Base-by-base conservation (phyloP, 768 basidiomycete species). In the Auricularia sp. region DNA sequence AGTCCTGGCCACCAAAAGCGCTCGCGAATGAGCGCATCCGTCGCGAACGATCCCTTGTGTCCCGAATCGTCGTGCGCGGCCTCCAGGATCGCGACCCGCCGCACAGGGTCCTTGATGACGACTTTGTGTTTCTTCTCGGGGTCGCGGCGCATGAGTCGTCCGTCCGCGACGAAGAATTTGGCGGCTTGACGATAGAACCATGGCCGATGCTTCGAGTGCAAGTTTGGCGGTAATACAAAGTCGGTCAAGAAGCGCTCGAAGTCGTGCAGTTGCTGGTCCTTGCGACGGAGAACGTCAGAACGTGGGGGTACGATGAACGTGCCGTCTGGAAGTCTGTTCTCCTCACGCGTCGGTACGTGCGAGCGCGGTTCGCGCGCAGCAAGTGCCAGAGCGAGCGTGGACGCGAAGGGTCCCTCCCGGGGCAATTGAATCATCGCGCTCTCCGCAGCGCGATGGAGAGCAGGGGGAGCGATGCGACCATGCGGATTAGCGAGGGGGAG, bases 1-100 rank as follows among this genome's bases (percentile, higher is more conserved):
- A 77, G 63, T 0, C 69, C 58, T 0, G 75, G 74, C 71, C 77
- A 73, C 74, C 71, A 77, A 54, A 74, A 75, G 0, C 68, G 54
- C 8, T 72, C 63, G 0, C 39, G 16, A 1, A 77, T 29, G 62
- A 63, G n/a, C 18, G 18, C 2, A 16, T 39, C 3, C 42, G 45
- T 39, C 34, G 29, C 8, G 66, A 67, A 45, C 6, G 16, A 36
- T 21, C 24, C 62, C 18, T 64, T 61, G 3, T 47, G 63, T 7
- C 45, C 56, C n/a, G 47, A 14, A 33, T 61, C 35, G 21, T 67
- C 64, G 24, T 62, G 64, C 0, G 58, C 62, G 5, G 62, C 62
- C 3, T 62, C 33, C 14, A 62, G 45, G 2, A 39, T 45, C 3
- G 33, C 8, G 6, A 37, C n/a, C 7, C 62, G 36, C 0, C 18